phyloP scores from a whole-genome alignment of 805 yeast species.

The Jamesozyma gamospora region DNA sequence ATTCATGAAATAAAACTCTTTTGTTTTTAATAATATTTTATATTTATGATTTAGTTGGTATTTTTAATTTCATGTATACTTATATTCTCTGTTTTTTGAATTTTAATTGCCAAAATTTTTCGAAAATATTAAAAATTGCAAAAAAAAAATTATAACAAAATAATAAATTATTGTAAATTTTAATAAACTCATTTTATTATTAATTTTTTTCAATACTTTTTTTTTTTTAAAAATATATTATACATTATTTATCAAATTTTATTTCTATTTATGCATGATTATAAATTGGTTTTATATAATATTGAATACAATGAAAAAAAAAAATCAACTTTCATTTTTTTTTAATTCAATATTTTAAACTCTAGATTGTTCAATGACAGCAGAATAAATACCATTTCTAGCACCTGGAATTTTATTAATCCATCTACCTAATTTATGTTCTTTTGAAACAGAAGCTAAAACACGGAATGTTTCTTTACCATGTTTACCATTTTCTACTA shows the following conservation, averaged over 20 bases:
- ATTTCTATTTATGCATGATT: not conserved
- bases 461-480: slow-evolving; percentile 45
- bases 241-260: not conserved
- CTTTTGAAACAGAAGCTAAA: slow-evolving; percentile 66
- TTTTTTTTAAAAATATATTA: not conserved
- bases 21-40: no score
- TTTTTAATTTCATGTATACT: no score
- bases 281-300: not conserved
- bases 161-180: no score
- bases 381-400: slow-evolving; percentile 62
- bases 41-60: no score
- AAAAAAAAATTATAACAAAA: no score
- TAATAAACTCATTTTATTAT: no score
- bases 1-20: no score
- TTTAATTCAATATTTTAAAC: slow-evolving; percentile 8
- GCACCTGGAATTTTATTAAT: slow-evolving; percentile 49
- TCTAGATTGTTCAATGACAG: slow-evolving; percentile 35
- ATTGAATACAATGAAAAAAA: no score
- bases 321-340: no score
- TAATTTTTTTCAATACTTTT: not conserved
- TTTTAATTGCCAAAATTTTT: no score
- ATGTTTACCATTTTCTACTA: slow-evolving; percentile 43
- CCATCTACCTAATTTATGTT: slow-evolving; percentile 89
- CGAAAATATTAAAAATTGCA: no score
- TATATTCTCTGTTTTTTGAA: no score